Evolutionary conservation across 306 rosid species (phyloP), one percentile per base, ranked within the genome.

Genomic region (Oxytropis ochrocephala): DNA sequence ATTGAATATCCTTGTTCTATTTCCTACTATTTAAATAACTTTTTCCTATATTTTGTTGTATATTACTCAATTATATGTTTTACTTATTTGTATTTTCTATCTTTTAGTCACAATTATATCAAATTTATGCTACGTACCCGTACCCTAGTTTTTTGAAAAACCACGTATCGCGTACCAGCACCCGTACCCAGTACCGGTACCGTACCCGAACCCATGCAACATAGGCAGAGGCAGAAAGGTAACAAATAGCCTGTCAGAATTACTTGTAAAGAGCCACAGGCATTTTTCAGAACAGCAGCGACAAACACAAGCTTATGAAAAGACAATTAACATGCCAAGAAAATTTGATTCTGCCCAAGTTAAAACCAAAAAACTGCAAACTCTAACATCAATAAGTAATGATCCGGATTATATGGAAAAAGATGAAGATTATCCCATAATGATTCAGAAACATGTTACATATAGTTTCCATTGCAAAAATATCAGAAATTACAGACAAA

Each of bases 241-340:
- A 2, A 21, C 27, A 21, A 21, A 21, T 21, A 21, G 27, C 8
- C 46, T 33, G 29, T 8, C 11, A 64, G 16, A 30, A 38, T 62
- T 42, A 10, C 64, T 36, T 38, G 80, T 16, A 46, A 67, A 75
- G 61, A 67, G 53, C 30, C 36, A 67, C 27, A 65, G 56, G 62
- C 44, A n/a, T 46, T 35, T 44, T 32, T 1, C 13, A 33, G 48
- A 56, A 52, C 18, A 72, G 61, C 52, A n/a, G 29, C 48, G 33
- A 53, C 32, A 55, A 33, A 47, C 50, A 56, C 53, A 29, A 53
- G 60, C 51, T 10, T 13, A 21, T 6, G 4, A 53, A 47, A 62
- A 56, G 70, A 67, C 14, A 48, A 55, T 57, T 19, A 63, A 13
- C 48, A 56, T 36, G 57, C 69, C 35, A 72, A 72, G 13, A 24